Conservation (phyloP, 176 grass and related monocot species). For the Avena atlantica region DNA sequence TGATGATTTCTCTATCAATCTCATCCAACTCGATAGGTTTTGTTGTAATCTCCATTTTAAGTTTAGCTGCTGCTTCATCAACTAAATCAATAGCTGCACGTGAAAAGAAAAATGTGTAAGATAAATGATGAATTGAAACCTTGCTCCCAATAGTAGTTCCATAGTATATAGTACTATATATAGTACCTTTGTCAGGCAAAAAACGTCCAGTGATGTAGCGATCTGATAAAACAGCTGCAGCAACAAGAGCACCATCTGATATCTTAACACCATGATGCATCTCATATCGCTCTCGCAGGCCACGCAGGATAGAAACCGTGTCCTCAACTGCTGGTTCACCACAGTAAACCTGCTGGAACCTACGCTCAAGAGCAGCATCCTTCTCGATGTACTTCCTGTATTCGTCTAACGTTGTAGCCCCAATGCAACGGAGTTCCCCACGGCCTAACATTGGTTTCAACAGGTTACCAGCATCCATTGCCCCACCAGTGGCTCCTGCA, state of each 20-base stretch:
- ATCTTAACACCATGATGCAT: conserved; percentile 95
- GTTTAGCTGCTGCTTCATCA: conserved; percentile 93
- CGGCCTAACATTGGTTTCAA: conserved; percentile 95
- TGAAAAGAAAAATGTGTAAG: conserved; percentile 18
- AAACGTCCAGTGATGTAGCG: conserved; percentile 94
- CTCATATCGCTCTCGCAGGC: conserved; percentile 84
- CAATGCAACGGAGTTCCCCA: conserved; percentile 91
- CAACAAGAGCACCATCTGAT: conserved; percentile 92
- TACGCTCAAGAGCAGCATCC: conserved; percentile 91
- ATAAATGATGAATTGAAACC: background rate
- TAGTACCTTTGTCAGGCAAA: conserved; percentile 96
- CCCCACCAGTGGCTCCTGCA: conserved; percentile 79
- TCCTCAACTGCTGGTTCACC: conserved; percentile 89
- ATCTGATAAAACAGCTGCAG: conserved; percentile 82
- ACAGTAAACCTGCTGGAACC: conserved; percentile 97
- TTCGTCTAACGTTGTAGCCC: conserved; percentile 94
- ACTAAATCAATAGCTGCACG: conserved; percentile 94
- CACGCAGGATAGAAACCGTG: conserved; percentile 80
- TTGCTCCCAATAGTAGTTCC: background rate
- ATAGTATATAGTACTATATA: conserved; percentile 6
- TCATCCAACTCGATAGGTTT: conserved; percentile 95
- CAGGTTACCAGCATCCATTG: conserved; percentile 93
- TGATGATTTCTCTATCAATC: conserved; percentile 87
- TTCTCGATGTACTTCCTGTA: conserved; percentile 99
- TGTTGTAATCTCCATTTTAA: conserved; percentile 99